Evolutionary conservation across 495 filamentous ascomycete species (phyloP).

Genomic region (Gamarada debralockiae): DNA sequence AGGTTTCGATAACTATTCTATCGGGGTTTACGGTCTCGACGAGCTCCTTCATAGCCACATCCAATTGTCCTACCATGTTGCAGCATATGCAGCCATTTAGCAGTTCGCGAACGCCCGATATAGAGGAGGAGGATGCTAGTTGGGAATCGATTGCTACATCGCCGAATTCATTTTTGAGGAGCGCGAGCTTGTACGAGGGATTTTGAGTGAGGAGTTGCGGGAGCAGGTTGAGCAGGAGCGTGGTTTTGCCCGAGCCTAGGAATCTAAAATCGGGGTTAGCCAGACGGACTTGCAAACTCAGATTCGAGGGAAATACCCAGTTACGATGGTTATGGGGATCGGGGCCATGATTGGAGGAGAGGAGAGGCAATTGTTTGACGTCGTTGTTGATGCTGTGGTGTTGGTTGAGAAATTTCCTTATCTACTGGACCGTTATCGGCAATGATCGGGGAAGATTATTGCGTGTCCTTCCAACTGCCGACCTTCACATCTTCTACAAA

Average conservation of each 20-base stretch:
- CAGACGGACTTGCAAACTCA: no score
- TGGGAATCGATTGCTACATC: slow-evolving; percentile 91
- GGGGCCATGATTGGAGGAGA: slow-evolving; percentile 43
- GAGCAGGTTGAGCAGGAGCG: slow-evolving; percentile 82
- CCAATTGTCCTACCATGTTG: slow-evolving; percentile 90
- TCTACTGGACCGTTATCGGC: background rate
- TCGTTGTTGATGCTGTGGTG: background rate
- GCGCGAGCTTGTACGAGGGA: slow-evolving; percentile 75
- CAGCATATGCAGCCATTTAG: slow-evolving; percentile 98
- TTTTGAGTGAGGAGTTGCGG: slow-evolving; percentile 70
- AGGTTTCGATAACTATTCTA: slow-evolving; percentile 91
- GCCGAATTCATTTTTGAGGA: slow-evolving; percentile 97
- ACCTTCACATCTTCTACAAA: no score
- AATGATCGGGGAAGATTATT: no score
- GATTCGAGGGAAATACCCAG: no score
- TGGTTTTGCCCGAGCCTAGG: slow-evolving; percentile 91
- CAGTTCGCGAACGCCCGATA: slow-evolving; percentile 86
- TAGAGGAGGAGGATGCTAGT: slow-evolving; percentile 72
- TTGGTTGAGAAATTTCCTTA: slow-evolving; percentile 7
- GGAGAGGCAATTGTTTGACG: background rate
- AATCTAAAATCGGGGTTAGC: no score
- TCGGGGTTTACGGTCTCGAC: slow-evolving; percentile 58
- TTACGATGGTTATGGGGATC: slow-evolving; percentile 90
- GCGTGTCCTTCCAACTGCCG: no score
- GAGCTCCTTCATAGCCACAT: slow-evolving; percentile 72